phyloP scores from a whole-genome alignment of 23 red algal genomes.

The Agarophyton chilense region DNA sequence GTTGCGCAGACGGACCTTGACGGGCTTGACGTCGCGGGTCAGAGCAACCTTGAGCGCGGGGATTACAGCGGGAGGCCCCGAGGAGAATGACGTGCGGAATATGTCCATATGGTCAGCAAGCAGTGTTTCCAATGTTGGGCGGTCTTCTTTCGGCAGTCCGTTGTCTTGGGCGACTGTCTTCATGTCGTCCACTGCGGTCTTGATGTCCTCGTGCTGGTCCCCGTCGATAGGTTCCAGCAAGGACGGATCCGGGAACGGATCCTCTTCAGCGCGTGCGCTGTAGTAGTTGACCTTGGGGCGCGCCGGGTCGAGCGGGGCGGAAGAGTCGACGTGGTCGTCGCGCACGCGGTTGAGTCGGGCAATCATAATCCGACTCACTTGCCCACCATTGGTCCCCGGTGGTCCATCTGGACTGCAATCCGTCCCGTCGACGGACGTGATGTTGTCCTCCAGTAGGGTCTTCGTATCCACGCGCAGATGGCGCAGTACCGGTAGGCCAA shows the following conservation, averaged over 20 bases:
- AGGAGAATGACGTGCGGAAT: conserved; percentile 50
- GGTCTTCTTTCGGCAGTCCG: not conserved
- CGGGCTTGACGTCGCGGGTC: conserved; percentile 2
- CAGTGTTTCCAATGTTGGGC: not conserved
- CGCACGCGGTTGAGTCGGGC: not conserved
- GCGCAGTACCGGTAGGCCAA: not conserved
- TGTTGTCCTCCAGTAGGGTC: not conserved
- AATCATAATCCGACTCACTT: not conserved
- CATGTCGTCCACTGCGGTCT: conserved; percentile 2
- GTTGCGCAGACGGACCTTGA: conserved; percentile 55
- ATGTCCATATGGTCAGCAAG: conserved; percentile 11
- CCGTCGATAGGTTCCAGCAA: conserved; percentile 5
- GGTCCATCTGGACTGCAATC: not conserved
- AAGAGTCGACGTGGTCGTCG: not conserved
- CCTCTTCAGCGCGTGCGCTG: conserved; percentile 12
- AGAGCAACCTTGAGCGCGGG: not conserved
- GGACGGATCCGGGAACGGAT: conserved; percentile 42
- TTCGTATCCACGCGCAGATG: not conserved
- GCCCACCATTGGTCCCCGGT: not conserved
- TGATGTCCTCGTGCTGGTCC: conserved; percentile 14
- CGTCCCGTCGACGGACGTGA: not conserved
- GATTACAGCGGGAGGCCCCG: not conserved
- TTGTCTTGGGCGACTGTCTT: conserved; percentile 5
- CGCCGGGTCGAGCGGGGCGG: not conserved
- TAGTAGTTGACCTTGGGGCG: conserved; percentile 32